Evolutionary conservation across 2,329 filamentous ascomycete genomes (phyloP), one percentile per base, ranked within the genome.

Genomic region (Aspergillus sp.): DNA sequence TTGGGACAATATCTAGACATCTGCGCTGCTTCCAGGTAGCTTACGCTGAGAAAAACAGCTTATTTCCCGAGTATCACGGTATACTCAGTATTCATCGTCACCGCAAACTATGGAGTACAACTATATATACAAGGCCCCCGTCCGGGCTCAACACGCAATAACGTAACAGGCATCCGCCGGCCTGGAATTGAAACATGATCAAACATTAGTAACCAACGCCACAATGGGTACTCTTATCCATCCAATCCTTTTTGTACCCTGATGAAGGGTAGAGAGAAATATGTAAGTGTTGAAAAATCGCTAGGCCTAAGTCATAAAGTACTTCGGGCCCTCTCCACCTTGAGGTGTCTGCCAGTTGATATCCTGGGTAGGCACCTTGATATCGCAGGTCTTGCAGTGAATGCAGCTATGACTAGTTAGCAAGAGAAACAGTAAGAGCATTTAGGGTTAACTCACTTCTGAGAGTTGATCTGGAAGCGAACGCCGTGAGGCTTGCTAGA

Each of bases 301-400:
- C 17, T n/a, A 27, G n/a, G 13, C 30, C 65, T 72, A 82, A 51
- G 86, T 88, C 77, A 88, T 82, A 56, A 83, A 81, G 69, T 89
- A 89, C 72, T 88, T 88, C 8, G 86, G 86, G 4, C 86, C 86
- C 71, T 88, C 95, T 54, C 94, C 95, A 66, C 95, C 93, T 75
- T 97, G 92, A 6, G 95, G 95, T 32, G 95, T 95, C 69, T 92
- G 87, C 92, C 92, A 96, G 77, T 96, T 97, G 78, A 99, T 98
- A 74, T 98, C 95, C 81, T 99, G 95, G 64, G 89, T 86, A 7
- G 95, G 95, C 15, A 92, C 94, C 81, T 99, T 99, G 81, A 99
- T 99, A 77, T 99, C 95, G 76, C 95, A 99, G 13, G 95, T 99
- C 85, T 99, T 99, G 84, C 95, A 99, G 80, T 99, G 95, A 66